Evolutionary conservation across 2,329 filamentous ascomycete genomes (phyloP), one percentile per base, ranked within the genome.

Genomic region (Hysterium pulicare): DNA sequence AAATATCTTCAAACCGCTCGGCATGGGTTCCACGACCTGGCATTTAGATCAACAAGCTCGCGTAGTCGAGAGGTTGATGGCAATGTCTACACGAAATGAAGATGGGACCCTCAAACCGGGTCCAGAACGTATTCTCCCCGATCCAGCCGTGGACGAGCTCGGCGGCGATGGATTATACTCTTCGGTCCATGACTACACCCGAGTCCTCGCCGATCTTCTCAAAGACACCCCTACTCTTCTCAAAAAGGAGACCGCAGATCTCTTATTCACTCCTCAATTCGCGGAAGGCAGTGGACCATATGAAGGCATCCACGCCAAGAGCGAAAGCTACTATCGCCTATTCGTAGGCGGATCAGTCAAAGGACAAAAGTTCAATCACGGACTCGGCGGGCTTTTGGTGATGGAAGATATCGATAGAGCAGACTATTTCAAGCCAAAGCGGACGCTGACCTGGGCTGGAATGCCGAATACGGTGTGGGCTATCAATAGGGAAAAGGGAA

Each of bases 1-100:
- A 26, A 53, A 71, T 46, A 71, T 75, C 41, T 61, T 69, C 45
- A 53, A 67, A 44, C 71, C 70, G 1, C 61, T 75, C 9, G 63
- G 60, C 2, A 58, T 74, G 41, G 46, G 28, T 1, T 48, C 49
- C 3, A 58, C 55, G 3, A 59, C 53, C 4, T 61, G 49, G 47
- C 47, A 56, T 33, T 40, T 57, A 3, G 35, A 37, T 3, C 28
- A 30, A 10, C 51, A 56, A n/a, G 51, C 51, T 6, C 20, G 48
- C 4, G 46, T 57, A 1, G 36, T 36, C 10, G 33, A 50, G 16
- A 55, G 51, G 33, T 39, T 54, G 19, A 53, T 59, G 45, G 36
- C 38, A 5, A 51, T 54, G 40, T 51, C 41, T n/a, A 34, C 37
- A 5, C 42, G 57, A 9, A 22, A 47, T 8, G 43, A 47, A 10